A percentile compares a stretch with the other conserved stretches of the same genome.
phyloP scores from a whole-genome alignment of 192 early-diverging fungal species.

The Chytriomyces sp. region DNA sequence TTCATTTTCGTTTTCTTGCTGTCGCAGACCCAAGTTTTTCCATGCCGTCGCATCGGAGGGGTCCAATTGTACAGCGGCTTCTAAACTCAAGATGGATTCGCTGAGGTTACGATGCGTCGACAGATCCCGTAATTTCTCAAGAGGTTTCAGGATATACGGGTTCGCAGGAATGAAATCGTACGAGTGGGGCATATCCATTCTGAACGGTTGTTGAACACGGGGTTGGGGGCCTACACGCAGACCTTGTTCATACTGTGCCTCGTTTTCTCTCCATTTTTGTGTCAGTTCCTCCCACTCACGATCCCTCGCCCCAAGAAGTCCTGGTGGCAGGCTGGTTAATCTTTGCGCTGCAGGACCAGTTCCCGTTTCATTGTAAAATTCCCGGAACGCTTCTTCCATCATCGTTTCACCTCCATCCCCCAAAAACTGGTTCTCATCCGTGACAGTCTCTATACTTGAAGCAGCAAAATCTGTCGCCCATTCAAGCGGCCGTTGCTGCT shows the following conservation, averaged over 20 bases:
- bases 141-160: constrained; percentile 60
- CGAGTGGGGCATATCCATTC: no score
- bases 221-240: constrained; percentile 14
- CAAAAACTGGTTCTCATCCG: neutral
- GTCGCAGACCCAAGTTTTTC: constrained; percentile 83
- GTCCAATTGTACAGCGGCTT: constrained; percentile 83
- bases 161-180: constrained; percentile 82
- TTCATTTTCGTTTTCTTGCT: constrained; percentile 98
- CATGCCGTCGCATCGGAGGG: constrained; percentile 81
- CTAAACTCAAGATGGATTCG: constrained; percentile 89
- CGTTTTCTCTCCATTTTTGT: constrained; percentile 16
- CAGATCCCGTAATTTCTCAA: constrained; percentile 37
- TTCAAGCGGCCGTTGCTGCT: constrained; percentile 9
- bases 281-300: constrained; percentile 38
- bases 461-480: constrained; percentile 41
- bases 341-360: constrained; percentile 6
- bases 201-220: neutral
- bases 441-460: neutral
- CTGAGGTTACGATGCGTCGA: constrained; percentile 65
- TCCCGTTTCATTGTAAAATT: constrained; percentile 29
- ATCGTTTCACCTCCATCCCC: constrained; percentile 6
- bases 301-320: neutral
- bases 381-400: constrained; percentile 32
- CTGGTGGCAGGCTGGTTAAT: neutral
- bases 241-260: constrained; percentile 6